phyloP scores from a whole-genome alignment of 768 basidiomycete genomes.

The Cystoderma amianthinum region DNA sequence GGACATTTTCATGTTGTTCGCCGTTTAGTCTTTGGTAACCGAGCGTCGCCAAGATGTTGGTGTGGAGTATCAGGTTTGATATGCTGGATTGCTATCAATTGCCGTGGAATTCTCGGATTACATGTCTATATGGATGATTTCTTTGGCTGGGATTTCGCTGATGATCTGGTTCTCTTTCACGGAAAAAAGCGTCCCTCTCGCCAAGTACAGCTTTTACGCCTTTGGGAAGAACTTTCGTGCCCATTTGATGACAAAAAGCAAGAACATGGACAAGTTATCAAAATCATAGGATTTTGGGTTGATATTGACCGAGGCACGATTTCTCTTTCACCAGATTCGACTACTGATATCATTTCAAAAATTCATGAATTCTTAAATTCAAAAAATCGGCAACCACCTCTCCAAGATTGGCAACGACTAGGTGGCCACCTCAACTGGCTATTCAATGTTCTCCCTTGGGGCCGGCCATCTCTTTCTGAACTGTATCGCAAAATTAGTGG shows the following conservation, averaged over 20 bases:
- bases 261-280: neutral
- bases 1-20: constrained; percentile 15
- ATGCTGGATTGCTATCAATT: constrained; percentile 16
- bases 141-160: constrained; percentile 9
- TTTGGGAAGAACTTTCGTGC: neutral
- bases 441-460: too few species aligned
- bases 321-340: too few species aligned
- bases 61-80: constrained; percentile 17
- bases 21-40: constrained; percentile 18
- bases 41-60: constrained; percentile 17
- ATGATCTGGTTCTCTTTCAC: neutral
- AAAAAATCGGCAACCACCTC: too few species aligned
- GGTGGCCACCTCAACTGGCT: too few species aligned
- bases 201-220: neutral
- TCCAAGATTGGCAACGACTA: too few species aligned
- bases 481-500: too few species aligned
- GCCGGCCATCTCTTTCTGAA: too few species aligned
- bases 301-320: too few species aligned
- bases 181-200: neutral
- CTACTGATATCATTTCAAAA: too few species aligned
- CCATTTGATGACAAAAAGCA: neutral
- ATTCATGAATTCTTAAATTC: too few species aligned
- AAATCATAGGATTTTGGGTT: too few species aligned
- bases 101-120: constrained; percentile 11
- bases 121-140: constrained; percentile 22